phyloP scores from a whole-genome alignment of 2,329 filamentous ascomycete genomes.

The Fusarium albidum region DNA sequence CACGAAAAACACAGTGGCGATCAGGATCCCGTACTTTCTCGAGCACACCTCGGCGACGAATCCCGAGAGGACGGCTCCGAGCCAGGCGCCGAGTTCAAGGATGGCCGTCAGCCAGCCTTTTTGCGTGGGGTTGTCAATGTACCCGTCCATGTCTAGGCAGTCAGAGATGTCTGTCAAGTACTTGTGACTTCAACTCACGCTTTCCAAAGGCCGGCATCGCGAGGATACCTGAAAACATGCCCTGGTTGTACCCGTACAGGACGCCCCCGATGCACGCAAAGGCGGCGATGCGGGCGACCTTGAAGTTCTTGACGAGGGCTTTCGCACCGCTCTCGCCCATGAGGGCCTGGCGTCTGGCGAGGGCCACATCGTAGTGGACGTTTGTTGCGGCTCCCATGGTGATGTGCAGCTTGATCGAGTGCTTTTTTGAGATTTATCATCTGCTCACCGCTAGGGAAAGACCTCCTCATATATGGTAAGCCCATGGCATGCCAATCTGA shows the following conservation, averaged over 20 bases:
- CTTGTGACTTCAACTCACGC: too few species aligned
- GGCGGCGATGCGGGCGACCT: conserved; percentile 66
- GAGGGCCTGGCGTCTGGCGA: conserved; percentile 59
- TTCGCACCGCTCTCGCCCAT: conserved; percentile 61
- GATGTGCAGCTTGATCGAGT: too few species aligned
- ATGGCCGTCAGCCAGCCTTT: conserved; percentile 72
- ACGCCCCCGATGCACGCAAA: conserved; percentile 71
- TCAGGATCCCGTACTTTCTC: conserved; percentile 73
- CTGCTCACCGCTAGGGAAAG: too few species aligned
- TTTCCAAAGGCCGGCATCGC: conserved; percentile 62
- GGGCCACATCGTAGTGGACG: conserved; percentile 57
- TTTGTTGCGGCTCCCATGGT: too few species aligned
- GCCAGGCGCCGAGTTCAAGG: conserved; percentile 79
- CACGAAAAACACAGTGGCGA: conserved; percentile 72
- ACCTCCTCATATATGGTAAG: too few species aligned
- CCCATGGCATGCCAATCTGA: too few species aligned
- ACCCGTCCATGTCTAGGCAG: conserved; percentile 62
- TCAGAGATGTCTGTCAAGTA: conserved; percentile 14
- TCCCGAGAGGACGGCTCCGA: conserved; percentile 75
- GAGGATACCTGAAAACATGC: conserved; percentile 67
- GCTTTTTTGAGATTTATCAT: too few species aligned
- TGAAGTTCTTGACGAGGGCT: conserved; percentile 66
- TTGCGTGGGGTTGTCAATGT: conserved; percentile 58
- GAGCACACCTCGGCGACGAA: conserved; percentile 75
- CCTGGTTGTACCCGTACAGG: conserved; percentile 78